Base-by-base conservation (phyloP, 306 rosid species). In the Lathyrus aphaca region DNA sequence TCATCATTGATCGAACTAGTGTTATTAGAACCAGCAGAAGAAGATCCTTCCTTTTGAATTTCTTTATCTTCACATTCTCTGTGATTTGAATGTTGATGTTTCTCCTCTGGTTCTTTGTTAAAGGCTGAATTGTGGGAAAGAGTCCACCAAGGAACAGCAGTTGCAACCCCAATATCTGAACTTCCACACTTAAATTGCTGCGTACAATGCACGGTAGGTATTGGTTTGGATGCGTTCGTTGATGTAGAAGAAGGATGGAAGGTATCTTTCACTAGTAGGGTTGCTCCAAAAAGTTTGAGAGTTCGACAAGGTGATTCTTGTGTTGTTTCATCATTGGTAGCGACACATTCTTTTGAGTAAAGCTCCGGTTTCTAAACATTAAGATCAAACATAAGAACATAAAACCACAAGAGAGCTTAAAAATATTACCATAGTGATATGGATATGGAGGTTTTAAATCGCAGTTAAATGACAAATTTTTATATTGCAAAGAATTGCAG, bases 211-310 rank as follows among this genome's bases (percentile, higher is more conserved):
- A 63, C 13, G 32, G 79, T 61, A 63, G 80, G 56, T 42, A 45
- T 23, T 19, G 77, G 68, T 59, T 84, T 82, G 57, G 66, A 56
- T 19, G 69, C 17, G 14, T 49, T 87, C 6, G 5, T 15, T 4
- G 55, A 65, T 23, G 70, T 48, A 64, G 82, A 76, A n/a, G 76
- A 69, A 14, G 82, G 73, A 51, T 65, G 50, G 25, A 77, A 44
- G 42, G 83, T 76, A 74, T 86, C 82, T 32, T 79, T 57, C 42
- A 92, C 74, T 8, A 82, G n/a, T 1, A 89, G 76, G 43, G 86
- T 89, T 46, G 82, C 76, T 39, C 97, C 97, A 27, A 92, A 89
- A 60, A 92, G 96, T 81, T 86, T 92, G 45, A 92, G 80, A 69
- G 78, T 82, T 11, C 83, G 77, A 8, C 71, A 7, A 1, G 84